Base-by-base conservation (phyloP, 2,329 filamentous ascomycete genomes). In the Aspergillus quadrilineatus region DNA sequence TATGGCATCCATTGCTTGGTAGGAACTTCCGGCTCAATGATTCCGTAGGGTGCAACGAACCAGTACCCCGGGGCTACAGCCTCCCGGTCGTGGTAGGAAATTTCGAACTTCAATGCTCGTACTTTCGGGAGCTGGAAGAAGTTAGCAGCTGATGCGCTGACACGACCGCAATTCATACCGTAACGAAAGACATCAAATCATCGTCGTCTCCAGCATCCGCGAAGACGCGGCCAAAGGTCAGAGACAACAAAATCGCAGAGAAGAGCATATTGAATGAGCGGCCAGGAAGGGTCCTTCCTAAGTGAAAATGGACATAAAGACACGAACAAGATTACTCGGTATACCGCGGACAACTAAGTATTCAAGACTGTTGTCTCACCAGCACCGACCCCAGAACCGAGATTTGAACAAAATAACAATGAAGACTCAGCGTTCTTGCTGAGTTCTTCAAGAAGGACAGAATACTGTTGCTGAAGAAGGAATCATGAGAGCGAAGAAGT, bases 41-140 rank as follows among this genome's bases (percentile, higher is more conserved):
- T 45, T 39, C 59, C 61, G 65, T 80, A 81, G 4, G 79, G 78
- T 6, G 77, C 75, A 46, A 79, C 69, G 62, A 81, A 80, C 62
- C 78, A 77, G 67, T 80, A 80, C 8, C 79, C 79, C 1, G 78
- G 77, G 10, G 70, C 70, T 12, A 67, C 55, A 12, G 51, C 37
- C 17, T 61, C 59, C 17, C 63, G 62, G 58, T 69, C 63, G 52
- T 68, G 57, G 37, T 67, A 63, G 14, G 60, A 58, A 47, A 70
- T 58, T 36, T 69, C 56, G 58, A 65, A 67, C 57, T 64, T 69
- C 17, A 64, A 45, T 7, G 65, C 62, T 49, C 62, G 60, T 36
- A 65, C 42, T 22, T 64, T 52, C 1, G 68, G 68, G 6, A 69
- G 60, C 68, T 69, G 10, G 61, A 66, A 29, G 58, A 58, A 17